Evolutionary conservation across 192 early-diverging fungal species (phyloP), one percentile per base, ranked within the genome.

Genomic region (Coemansia sp.): DNA sequence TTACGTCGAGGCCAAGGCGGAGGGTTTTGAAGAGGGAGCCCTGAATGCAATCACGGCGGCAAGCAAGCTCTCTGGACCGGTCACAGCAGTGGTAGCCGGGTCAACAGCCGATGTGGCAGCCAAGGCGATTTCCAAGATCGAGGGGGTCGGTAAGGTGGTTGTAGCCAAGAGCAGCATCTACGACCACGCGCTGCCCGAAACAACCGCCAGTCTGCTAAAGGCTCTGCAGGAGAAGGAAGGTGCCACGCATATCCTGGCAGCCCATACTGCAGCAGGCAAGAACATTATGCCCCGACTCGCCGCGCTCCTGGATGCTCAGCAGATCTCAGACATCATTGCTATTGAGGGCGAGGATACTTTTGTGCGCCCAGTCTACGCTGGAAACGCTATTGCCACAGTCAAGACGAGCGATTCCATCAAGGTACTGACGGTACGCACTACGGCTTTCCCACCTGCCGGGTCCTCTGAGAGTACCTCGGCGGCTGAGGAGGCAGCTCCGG

Each of bases 371-470:
- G 94, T 98, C 70, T 98, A 94, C 67, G 95, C 95, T 45, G 95
- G 93, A 52, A 98, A 98, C 61, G 95, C 93, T 17, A 87, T 98
- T 73, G 93, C 95, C 29, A 95, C 87, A 0, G 95, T 98, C 51
- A 89, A 93, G 76, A 89, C 89, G 33, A 85, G 78, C 34, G 95
- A 98, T 50, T 52, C 72, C 14, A 75, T 94, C 65, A 95, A 95
- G 78, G 52, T 98, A 26, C 41, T 98, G 35, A 94, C 95, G 18
- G 83, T 98, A 47, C 87, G 95, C 53, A 83, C 84, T 19, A 90
- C 93, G 25, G 87, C 95, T 14, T 98, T 98, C 80, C 83, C 88
- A 13, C 83, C 88, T 22, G 88, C 82, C 4, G 51, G 57, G 2
- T 42, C 59, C 19, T 63, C 72, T 20, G 64, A 53, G 24, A 73